A percentile compares a stretch with the other conserved stretches of the same genome.
Evolutionary conservation across 78 protist genomes (phyloP).

Genomic region (Dictyostelium citrinum): DNA sequence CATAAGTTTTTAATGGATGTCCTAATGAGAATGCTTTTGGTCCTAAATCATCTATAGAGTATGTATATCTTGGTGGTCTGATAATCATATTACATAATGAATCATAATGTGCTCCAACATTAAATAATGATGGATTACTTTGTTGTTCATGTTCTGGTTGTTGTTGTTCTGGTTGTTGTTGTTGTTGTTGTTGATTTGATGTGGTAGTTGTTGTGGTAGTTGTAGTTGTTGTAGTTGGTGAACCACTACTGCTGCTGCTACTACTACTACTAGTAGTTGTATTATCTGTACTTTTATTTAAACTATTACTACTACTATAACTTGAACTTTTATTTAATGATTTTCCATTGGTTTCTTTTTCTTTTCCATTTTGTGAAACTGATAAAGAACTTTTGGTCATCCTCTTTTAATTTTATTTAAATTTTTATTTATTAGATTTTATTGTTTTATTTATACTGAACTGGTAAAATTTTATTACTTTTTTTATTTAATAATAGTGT

Average conservation of each 20-base stretch:
- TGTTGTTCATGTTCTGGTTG: not conserved
- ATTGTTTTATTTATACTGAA: not conserved
- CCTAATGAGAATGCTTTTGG: slow-evolving; percentile 64
- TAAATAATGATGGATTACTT: slow-evolving; percentile 13
- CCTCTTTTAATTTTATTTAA: not conserved
- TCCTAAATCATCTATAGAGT: slow-evolving; percentile 59
- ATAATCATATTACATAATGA: slow-evolving; percentile 66
- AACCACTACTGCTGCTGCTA: not conserved
- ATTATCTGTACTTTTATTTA: not conserved
- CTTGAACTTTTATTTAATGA: not conserved
- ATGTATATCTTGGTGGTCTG: slow-evolving; percentile 73
- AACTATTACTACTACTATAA: not conserved
- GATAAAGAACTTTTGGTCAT: not conserved
- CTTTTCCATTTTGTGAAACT: not conserved
- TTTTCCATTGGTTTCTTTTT: not conserved
- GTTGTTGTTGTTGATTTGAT: not conserved
- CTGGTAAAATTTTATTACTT: not conserved
- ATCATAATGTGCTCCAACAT: slow-evolving; percentile 63
- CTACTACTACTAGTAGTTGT: not conserved
- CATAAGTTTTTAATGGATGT: slow-evolving; percentile 10
- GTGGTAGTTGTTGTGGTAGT: not conserved
- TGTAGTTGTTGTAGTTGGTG: not conserved
- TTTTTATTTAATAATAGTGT: not conserved
- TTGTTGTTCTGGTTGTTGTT: not conserved
- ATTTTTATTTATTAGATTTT: not conserved